Evolutionary conservation across 1,139 yeast genomes (phyloP), one percentile per base, ranked within the genome.

Genomic region (Diutina catenulata): DNA sequence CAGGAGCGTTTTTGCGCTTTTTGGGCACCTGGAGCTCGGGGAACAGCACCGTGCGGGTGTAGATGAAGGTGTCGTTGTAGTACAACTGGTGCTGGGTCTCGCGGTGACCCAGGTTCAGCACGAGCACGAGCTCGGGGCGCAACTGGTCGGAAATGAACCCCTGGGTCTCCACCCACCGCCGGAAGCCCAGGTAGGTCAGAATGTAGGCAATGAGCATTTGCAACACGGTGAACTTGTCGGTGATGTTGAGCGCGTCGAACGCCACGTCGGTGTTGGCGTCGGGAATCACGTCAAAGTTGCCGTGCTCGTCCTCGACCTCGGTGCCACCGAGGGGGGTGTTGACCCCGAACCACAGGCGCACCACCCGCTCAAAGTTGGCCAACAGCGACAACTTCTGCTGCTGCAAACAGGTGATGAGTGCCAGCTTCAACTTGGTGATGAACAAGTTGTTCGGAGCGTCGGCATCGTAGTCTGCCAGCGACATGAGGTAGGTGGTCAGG

Each of bases 151-250:
- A 53, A 3, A 62, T 46, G 23, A 60, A 45, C n/a, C 56, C 54
- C 40, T 52, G 56, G 40, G 59, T 64, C 41, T 71, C 77, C 5
- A 68, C 49, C 50, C 59, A 64, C 33, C 58, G 57, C 41, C 76
- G 55, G 45, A 71, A 69, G 38, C 56, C 58, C 8, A 57, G 47
- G 41, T 60, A 59, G 28, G 55, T 57, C 7, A 64, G 48, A 24
- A 68, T 55, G 39, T 64, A 55, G 20, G 55, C 48, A 5, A 75
- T 62, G 41, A 74, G 48, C 5, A 57, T 52, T 45, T 63, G 68
- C 4, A 74, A 47, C 3, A 70, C 55, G 33, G 68, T 68, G 43
- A 75, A 63, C 47, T 73, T 73, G 15, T 68, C 70, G 15, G 54
- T 47, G 7, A 74, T 49, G 5, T 56, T 45, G 28, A 74, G 56